Conservation (phyloP, 176 grass and related monocot species). For the Musa itinerans region DNA sequence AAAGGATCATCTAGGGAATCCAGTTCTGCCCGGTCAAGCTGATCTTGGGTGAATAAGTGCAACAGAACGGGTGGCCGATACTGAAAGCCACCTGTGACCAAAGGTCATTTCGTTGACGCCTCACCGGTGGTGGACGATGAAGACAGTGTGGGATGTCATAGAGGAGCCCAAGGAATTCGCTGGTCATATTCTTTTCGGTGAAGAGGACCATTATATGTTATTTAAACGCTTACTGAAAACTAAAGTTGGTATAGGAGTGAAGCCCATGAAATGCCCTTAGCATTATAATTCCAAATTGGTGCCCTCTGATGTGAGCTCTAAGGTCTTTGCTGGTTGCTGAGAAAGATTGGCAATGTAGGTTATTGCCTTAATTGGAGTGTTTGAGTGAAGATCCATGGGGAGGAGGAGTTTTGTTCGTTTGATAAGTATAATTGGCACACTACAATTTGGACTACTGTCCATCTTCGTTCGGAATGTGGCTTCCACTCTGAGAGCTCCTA, state of each 20-base stretch:
- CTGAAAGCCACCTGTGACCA: constrained; percentile 66
- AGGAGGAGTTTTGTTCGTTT: constrained; percentile 78
- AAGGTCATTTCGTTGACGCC: constrained; percentile 84
- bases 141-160: constrained; percentile 89
- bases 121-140: constrained; percentile 99
- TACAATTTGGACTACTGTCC: constrained; percentile 80
- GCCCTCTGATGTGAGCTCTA: constrained; percentile 60
- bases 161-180: constrained; percentile 57
- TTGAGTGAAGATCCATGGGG: constrained; percentile 86
- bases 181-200: constrained; percentile 74
- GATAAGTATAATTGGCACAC: constrained; percentile 98
- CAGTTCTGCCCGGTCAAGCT: constrained; percentile 94
- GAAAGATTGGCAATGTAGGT: constrained; percentile 90
- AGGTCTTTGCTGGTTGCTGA: constrained; percentile 59
- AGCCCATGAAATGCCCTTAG: constrained; percentile 58
- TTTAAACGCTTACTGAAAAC: constrained; percentile 70
- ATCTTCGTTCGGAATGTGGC: constrained; percentile 77
- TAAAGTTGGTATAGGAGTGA: constrained; percentile 55
- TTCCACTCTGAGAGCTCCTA: constrained; percentile 71
- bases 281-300: constrained; percentile 72
- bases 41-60: constrained; percentile 71
- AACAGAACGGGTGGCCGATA: constrained; percentile 60
- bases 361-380: constrained; percentile 83
- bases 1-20: constrained; percentile 63
- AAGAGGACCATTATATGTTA: constrained; percentile 91